Percentiles rank a stretch among this genome's conserved stretches.
phyloP scores from a whole-genome alignment of 768 basidiomycete genomes.

The Rubroboletus satanas region DNA sequence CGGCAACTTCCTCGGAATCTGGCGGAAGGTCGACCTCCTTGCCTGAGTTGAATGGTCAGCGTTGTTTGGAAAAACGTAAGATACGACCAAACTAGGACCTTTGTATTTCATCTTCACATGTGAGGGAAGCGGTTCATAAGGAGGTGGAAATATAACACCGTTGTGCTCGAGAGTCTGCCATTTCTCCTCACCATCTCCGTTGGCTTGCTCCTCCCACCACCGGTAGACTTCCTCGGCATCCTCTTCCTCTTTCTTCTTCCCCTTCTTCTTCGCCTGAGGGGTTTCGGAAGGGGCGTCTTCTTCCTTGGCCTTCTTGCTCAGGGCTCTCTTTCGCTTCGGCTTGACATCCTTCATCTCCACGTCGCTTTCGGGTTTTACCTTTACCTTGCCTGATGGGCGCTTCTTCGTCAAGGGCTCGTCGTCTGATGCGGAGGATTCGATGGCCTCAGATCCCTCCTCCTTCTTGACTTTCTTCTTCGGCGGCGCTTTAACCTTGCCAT shows the following conservation, averaged over 20 bases:
- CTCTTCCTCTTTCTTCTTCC: constrained; percentile 57
- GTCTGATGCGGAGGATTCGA: constrained; percentile 28
- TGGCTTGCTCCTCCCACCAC: constrained; percentile 82
- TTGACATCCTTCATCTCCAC: constrained; percentile 42
- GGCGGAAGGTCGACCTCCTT: constrained; percentile 73
- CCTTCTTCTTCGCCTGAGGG: constrained; percentile 50
- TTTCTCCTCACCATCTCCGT: constrained; percentile 76
- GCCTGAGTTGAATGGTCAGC: constrained; percentile 46
- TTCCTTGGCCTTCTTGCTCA: constrained; percentile 52
- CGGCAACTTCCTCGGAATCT: constrained; percentile 93
- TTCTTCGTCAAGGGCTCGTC: constrained; percentile 34
- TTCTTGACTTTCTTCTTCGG: constrained; percentile 65
- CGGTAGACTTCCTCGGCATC: constrained; percentile 64
- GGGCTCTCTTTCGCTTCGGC: constrained; percentile 43
- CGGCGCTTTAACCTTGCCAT: constrained; percentile 49
- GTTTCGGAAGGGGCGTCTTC: constrained; percentile 40
- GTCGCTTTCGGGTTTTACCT: constrained; percentile 48
- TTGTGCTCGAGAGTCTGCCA: constrained; percentile 96
- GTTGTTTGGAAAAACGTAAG: constrained; percentile 2
- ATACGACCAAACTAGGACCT: constrained; percentile 47
- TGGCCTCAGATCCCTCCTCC: constrained; percentile 35
- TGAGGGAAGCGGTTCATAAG: constrained; percentile 81
- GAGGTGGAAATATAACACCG: constrained; percentile 94
- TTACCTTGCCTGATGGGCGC: constrained; percentile 30
- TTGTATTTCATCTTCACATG: constrained; percentile 93